A percentile compares a stretch with the other conserved stretches of the same genome.
Evolutionary conservation across 2,329 filamentous ascomycete species (phyloP).

Genomic region (Fusarium zealandicum): DNA sequence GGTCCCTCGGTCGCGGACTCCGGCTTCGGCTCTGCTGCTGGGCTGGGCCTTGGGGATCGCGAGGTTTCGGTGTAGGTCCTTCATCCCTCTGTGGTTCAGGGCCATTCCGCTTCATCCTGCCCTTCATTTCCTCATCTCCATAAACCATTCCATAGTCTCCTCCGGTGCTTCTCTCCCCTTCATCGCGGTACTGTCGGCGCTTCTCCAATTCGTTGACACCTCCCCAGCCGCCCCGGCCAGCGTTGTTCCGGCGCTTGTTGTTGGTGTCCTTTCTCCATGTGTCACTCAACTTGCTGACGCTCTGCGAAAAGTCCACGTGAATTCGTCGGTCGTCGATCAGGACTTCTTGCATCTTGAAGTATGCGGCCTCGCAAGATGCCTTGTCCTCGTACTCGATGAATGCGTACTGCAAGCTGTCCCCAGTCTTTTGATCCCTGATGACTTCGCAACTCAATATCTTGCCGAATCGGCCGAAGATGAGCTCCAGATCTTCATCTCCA

Average conservation of each 20-base stretch:
- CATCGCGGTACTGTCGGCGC: slow-evolving; percentile 85
- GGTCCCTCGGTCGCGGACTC: slow-evolving; percentile 29
- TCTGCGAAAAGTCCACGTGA: slow-evolving; percentile 98
- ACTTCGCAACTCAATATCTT: slow-evolving; percentile 96
- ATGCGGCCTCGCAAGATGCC: slow-evolving; percentile 90
- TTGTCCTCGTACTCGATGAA: slow-evolving; percentile 98
- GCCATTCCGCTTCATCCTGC: slow-evolving; percentile 54
- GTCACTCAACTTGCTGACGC: slow-evolving; percentile 85
- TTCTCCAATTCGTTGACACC: slow-evolving; percentile 89
- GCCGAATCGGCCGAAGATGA: slow-evolving; percentile 97
- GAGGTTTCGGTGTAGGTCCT: slow-evolving; percentile 13
- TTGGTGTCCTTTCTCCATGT: slow-evolving; percentile 89
- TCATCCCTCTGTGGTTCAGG: slow-evolving; percentile 38
- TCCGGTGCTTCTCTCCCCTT: slow-evolving; percentile 55
- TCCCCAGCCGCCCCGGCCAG: slow-evolving; percentile 79
- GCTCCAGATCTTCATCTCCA: slow-evolving; percentile 88
- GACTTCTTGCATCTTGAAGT: slow-evolving; percentile 98
- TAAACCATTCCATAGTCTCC: slow-evolving; percentile 81
- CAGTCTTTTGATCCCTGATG: slow-evolving; percentile 90
- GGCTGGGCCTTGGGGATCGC: slow-evolving; percentile 11
- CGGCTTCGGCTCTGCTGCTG: slow-evolving; percentile 29
- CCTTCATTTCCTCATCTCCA: slow-evolving; percentile 72
- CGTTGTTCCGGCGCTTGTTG: slow-evolving; percentile 70
- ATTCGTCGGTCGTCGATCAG: slow-evolving; percentile 97
- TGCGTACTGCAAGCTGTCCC: slow-evolving; percentile 94